Percentiles rank a stretch among this genome's conserved stretches.
Evolutionary conservation across 805 yeast genomes (phyloP).

Genomic region (Zygotorulaspora chibaensis): DNA sequence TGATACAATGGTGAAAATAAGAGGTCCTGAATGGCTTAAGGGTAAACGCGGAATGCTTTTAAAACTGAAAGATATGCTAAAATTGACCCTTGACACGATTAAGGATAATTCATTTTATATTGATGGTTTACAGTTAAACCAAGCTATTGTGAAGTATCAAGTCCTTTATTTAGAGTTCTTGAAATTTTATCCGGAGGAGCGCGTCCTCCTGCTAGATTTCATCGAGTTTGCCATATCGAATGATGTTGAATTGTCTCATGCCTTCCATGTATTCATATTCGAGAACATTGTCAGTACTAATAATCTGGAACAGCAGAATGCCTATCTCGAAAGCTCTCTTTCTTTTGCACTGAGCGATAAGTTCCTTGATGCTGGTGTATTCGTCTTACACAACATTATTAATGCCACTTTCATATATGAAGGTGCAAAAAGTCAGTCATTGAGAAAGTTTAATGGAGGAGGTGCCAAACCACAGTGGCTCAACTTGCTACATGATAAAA

Average conservation of each 20-base stretch:
- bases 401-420: constrained; percentile 64
- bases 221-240: constrained; percentile 33
- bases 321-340: constrained; percentile 49
- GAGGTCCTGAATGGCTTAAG: constrained; percentile 56
- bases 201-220: constrained; percentile 39
- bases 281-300: constrained; percentile 48
- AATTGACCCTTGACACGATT: constrained; percentile 24
- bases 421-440: constrained; percentile 45
- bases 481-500: constrained; percentile 49
- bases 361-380: constrained; percentile 53
- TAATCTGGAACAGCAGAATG: constrained; percentile 45
- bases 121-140: constrained; percentile 64
- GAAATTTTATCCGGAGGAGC: constrained; percentile 34
- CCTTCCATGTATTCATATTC: constrained; percentile 56
- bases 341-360: constrained; percentile 46
- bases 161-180: constrained; percentile 40
- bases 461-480: constrained; percentile 55
- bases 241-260: constrained; percentile 31
- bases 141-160: constrained; percentile 63
- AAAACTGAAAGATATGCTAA: constrained; percentile 29
- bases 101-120: constrained; percentile 28
- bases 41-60: constrained; percentile 38
- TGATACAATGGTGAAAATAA: constrained; percentile 44
- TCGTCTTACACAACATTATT: constrained; percentile 56
- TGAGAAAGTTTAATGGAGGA: constrained; percentile 36